Evolutionary conservation across 768 basidiomycete species (phyloP), one percentile per base, ranked within the genome.

Genomic region (Gelatoporia subvermispora): DNA sequence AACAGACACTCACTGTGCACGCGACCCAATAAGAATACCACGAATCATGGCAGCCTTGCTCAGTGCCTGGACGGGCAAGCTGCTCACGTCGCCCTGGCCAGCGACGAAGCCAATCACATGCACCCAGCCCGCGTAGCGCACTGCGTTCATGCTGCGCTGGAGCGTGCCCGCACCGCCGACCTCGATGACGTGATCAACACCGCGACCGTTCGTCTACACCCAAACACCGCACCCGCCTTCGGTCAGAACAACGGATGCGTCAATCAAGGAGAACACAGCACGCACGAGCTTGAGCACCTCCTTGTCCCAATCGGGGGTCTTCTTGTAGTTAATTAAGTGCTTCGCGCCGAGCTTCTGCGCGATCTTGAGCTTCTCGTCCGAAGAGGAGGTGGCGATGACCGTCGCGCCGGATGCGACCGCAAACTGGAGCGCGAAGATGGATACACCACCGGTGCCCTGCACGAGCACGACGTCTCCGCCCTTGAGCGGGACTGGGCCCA

Each of bases 351-450:
- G 72, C 38, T 71, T 71, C 39, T 68, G 64, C 8, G 73, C 81
- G 23, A 75, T 52, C 50, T 75, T 69, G 15, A 84, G 69, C 56
- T 87, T 88, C 41, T 74, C 71, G 54, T 85, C 81, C 0, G 80
- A 81, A 0, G 82, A 84, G 1, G 83, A 85, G 0, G 84, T 86
- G 22, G 73, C 72, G 54, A 88, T 83, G 49, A 84, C 82, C 1
- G 65, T 75, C 2, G 82, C 83, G 31, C 83, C 84, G 8, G 78
- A 71, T 2, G 79, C 77, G 37, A 81, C 72, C 2, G 84, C 82
- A 39, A 87, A 64, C 62, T 85, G 80, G 2, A 77, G 65, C 2
- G 70, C 82, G 55, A 78, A 82, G 35, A 75, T 73, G 1, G 78
- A 78, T 3, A 81, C 78, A 22, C 78, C 77, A 2, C 80, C 79